Evolutionary conservation across 768 basidiomycete species (phyloP).

Genomic region (Lactarius sanguifluus): DNA sequence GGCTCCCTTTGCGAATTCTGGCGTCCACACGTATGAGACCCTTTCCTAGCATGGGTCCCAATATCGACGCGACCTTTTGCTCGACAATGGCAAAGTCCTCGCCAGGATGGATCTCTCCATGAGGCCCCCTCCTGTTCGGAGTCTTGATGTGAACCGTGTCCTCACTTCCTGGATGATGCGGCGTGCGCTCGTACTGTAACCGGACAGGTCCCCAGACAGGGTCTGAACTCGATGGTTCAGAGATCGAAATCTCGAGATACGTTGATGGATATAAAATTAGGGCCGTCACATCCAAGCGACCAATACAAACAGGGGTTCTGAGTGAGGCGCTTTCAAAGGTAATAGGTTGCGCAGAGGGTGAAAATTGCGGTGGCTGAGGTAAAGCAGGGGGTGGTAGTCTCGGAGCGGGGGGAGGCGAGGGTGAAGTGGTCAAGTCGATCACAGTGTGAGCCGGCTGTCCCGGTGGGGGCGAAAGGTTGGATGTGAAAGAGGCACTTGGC

Average conservation of each 20-base stretch:
- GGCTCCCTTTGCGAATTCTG: conserved; percentile 63
- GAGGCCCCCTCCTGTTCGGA: conserved; percentile 50
- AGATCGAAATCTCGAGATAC: conserved; percentile 52
- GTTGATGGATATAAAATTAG: conserved; percentile 80
- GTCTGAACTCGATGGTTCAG: conserved; percentile 38
- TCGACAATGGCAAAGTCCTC: conserved; percentile 84
- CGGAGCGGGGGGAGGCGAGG: conserved; percentile 24
- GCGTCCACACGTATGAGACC: conserved; percentile 81
- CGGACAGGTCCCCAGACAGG: conserved; percentile 69
- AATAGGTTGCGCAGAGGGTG: conserved; percentile 22
- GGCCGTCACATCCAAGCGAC: conserved; percentile 77
- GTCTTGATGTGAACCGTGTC: conserved; percentile 81
- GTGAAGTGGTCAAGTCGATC: conserved; percentile 23
- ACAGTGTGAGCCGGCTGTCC: conserved; percentile 15
- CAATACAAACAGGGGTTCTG: conserved; percentile 86
- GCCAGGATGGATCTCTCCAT: conserved; percentile 55
- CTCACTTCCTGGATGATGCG: conserved; percentile 44
- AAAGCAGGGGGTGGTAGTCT: conserved; percentile 30
- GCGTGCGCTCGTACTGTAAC: conserved; percentile 67
- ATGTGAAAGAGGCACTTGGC: conserved; percentile 30
- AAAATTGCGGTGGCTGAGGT: conserved; percentile 26
- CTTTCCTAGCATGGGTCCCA: conserved; percentile 84
- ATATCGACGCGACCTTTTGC: conserved; percentile 73
- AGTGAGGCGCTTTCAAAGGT: conserved; percentile 64
- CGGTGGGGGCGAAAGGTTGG: conserved; percentile 14